These are phyloP conservation scores for Pseudogymnoascus sp. DNA, from an alignment of 2,329 filamentous ascomycete genomes.

Conservation along the genomic window DNA sequence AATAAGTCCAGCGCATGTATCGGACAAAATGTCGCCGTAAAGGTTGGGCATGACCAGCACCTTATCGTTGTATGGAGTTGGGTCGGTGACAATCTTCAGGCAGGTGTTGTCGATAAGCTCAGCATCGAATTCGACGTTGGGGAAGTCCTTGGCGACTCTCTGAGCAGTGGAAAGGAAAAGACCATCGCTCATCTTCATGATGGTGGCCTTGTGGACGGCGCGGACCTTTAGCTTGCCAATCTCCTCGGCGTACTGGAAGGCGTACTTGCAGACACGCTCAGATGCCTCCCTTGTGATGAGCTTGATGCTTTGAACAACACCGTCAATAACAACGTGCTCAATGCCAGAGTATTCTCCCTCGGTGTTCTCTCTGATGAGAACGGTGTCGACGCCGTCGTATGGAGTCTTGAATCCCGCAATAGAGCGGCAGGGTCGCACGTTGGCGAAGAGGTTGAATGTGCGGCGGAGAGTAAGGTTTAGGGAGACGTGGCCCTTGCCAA, in stretches of 20 bases:
- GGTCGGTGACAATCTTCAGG: conserved; percentile 97
- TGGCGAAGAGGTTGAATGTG: conserved; percentile 99
- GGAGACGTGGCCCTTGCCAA: conserved; percentile 98
- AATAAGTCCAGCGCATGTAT: conserved; percentile 98
- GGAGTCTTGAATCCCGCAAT: conserved; percentile 97
- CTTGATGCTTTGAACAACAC: conserved; percentile 98
- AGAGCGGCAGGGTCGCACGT: conserved; percentile 94
- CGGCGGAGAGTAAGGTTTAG: conserved; percentile 97
- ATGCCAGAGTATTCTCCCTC: conserved; percentile 99
- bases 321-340: conserved; percentile 95
- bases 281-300: conserved; percentile 92
- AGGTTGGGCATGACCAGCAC: conserved; percentile 97
- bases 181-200: conserved; percentile 99
- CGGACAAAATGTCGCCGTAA: conserved; percentile 98
- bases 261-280: conserved; percentile 92
- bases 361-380: conserved; percentile 98
- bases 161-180: conserved; percentile 86
- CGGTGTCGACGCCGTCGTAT: conserved; percentile 93
- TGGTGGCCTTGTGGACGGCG: conserved; percentile 98
- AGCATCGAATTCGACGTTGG: conserved; percentile 88
- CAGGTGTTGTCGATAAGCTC: conserved; percentile 99
- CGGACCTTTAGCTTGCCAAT: conserved; percentile 95
- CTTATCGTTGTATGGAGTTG: conserved; percentile 96
- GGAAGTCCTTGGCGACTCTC: conserved; percentile 89
- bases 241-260: conserved; percentile 93